Conservation (phyloP, 768 basidiomycete genomes). For the Leccinum subgranulosum region DNA sequence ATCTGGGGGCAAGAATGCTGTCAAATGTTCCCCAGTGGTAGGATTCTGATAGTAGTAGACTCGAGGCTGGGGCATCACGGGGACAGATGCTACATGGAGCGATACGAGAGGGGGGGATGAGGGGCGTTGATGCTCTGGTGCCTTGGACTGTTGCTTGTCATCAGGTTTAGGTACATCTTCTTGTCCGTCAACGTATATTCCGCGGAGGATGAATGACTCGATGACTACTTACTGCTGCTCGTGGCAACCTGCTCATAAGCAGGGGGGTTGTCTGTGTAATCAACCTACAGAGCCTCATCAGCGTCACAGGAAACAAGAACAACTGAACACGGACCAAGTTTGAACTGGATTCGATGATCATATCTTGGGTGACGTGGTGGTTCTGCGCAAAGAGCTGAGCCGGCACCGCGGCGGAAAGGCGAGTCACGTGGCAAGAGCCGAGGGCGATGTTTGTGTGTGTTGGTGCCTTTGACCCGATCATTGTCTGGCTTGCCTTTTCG, state of each 20-base stretch:
- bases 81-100: slow-evolving; percentile 30
- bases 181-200: not conserved
- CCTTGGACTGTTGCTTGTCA: slow-evolving; percentile 15
- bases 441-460: slow-evolving; percentile 13
- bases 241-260: slow-evolving; percentile 43
- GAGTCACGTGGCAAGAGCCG: slow-evolving; percentile 20
- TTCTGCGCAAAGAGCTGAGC: slow-evolving; percentile 3
- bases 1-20: slow-evolving; percentile 67
- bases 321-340: slow-evolving; percentile 23
- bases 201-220: not conserved
- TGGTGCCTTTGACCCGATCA: slow-evolving; percentile 9
- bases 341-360: slow-evolving; percentile 25
- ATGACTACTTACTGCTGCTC: slow-evolving; percentile 24
- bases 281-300: slow-evolving; percentile 12
- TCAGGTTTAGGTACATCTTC: slow-evolving; percentile 9
- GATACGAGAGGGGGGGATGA: slow-evolving; percentile 14
- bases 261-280: slow-evolving; percentile 41
- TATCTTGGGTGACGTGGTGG: not conserved
- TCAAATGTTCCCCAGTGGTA: slow-evolving; percentile 49
- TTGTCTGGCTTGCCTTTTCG: slow-evolving; percentile 5
- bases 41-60: slow-evolving; percentile 73
- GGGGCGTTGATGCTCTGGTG: not conserved
- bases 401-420: not conserved
- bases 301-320: not conserved
- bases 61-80: slow-evolving; percentile 40